A percentile compares a stretch with the other conserved stretches of the same genome.
These are phyloP conservation scores for Yarrowia alimentaria DNA, from an alignment of 805 yeast genomes.

Conservation along the genomic window DNA sequence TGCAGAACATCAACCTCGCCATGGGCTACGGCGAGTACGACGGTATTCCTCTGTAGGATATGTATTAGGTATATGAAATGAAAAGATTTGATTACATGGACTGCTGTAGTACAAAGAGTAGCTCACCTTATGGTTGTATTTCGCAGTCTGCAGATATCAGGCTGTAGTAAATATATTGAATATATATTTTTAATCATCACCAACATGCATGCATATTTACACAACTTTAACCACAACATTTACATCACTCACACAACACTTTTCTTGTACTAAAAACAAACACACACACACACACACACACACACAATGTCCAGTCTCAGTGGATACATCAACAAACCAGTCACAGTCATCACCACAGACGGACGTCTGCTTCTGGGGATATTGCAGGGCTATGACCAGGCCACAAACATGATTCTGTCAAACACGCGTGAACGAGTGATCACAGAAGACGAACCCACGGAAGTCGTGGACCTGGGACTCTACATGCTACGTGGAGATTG, in stretches of 20 bases:
- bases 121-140: too few relatives aligned
- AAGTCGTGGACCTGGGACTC: constrained; percentile 38
- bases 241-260: too few relatives aligned
- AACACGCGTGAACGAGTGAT: constrained; percentile 37
- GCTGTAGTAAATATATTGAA: too few relatives aligned
- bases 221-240: too few relatives aligned
- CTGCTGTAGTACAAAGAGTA: too few relatives aligned
- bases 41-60: constrained; percentile 75
- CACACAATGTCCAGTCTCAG: constrained; percentile 33
- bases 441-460: constrained; percentile 34
- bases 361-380: constrained; percentile 39
- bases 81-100: too few relatives aligned
- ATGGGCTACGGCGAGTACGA: constrained; percentile 90
- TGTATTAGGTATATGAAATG: too few relatives aligned
- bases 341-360: constrained; percentile 40
- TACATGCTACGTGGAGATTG: constrained; percentile 42
- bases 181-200: too few relatives aligned
- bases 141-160: too few relatives aligned
- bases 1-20: constrained; percentile 91
- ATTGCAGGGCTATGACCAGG: constrained; percentile 42
- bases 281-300: not conserved
- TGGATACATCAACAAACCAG: constrained; percentile 34
- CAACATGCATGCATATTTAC: too few relatives aligned
- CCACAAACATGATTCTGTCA: constrained; percentile 40
- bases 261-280: too few relatives aligned